These are phyloP conservation scores for Botrytis cinerea DNA, from an alignment of 2,329 filamentous ascomycete species.

Conservation along the genomic window DNA sequence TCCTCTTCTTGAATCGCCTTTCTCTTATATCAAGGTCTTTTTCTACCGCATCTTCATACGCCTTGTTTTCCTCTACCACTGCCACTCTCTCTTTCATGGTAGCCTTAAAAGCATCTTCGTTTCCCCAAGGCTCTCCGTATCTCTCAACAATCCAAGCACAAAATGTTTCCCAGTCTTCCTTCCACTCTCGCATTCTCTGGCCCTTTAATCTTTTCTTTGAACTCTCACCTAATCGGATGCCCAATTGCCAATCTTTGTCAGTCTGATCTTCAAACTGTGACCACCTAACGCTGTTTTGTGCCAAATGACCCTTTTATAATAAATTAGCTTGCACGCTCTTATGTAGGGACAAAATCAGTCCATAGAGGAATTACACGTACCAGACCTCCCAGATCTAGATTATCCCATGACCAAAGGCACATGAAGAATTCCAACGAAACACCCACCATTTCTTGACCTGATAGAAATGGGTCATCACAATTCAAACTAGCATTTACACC, in stretches of 20 bases:
- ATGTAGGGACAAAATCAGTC: background rate
- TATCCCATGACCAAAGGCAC: slow-evolving; percentile 83
- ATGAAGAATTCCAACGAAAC: slow-evolving; percentile 93
- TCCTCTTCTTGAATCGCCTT: background rate
- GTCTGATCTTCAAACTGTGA: slow-evolving; percentile 78
- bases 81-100: background rate
- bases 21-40: background rate
- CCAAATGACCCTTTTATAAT: slow-evolving; percentile 50
- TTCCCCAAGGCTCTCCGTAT: slow-evolving; percentile 48
- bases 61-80: background rate
- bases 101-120: background rate
- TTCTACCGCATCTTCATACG: background rate
- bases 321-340: slow-evolving; percentile 11
- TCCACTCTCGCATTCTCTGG: slow-evolving; percentile 72
- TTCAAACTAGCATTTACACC: slow-evolving; percentile 81
- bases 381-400: slow-evolving; percentile 79
- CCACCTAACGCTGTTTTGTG: slow-evolving; percentile 89
- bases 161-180: slow-evolving; percentile 78
- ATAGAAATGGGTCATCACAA: slow-evolving; percentile 85
- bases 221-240: slow-evolving; percentile 69
- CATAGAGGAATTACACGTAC: slow-evolving; percentile 51
- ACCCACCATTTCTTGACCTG: slow-evolving; percentile 78
- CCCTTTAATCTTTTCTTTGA: slow-evolving; percentile 67
- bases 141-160: slow-evolving; percentile 84
- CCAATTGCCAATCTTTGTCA: slow-evolving; percentile 68